These are phyloP conservation scores for Curvularia hawaiiensis DNA, from an alignment of 2,329 filamentous ascomycete species.

Conservation along the genomic window DNA sequence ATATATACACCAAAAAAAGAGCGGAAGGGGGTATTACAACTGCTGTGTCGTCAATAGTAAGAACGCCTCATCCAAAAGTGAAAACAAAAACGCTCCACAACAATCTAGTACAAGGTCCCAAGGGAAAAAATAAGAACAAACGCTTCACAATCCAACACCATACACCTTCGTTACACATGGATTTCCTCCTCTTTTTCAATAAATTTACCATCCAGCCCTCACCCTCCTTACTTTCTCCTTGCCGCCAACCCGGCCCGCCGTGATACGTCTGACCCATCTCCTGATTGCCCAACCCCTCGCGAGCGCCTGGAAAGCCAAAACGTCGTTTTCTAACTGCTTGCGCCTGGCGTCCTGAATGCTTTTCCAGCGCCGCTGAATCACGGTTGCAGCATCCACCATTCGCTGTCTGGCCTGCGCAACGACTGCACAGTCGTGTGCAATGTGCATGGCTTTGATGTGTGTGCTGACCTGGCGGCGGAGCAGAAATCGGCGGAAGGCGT, in stretches of 20 bases:
- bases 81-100: neutral
- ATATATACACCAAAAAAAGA: neutral
- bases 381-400: slow-evolving; percentile 49
- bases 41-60: neutral
- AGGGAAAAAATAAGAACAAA: neutral
- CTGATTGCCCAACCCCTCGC: slow-evolving; percentile 50
- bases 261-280: slow-evolving; percentile 35
- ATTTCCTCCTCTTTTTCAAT: neutral
- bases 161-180: neutral
- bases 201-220: slow-evolving; percentile 43
- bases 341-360: slow-evolving; percentile 45
- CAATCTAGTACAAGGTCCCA: neutral
- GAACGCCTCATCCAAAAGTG: neutral
- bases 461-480: slow-evolving; percentile 35
- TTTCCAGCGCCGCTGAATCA: slow-evolving; percentile 54
- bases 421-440: slow-evolving; percentile 54
- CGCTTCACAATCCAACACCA: neutral
- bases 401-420: slow-evolving; percentile 53
- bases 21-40: neutral
- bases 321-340: slow-evolving; percentile 43
- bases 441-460: slow-evolving; percentile 47
- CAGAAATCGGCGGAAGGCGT: slow-evolving; percentile 53
- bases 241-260: slow-evolving; percentile 35
- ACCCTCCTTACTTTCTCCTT: slow-evolving; percentile 43
- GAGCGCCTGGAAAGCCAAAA: slow-evolving; percentile 51